phyloP scores from a whole-genome alignment of 805 yeast genomes.

The Teunomyces stri region DNA sequence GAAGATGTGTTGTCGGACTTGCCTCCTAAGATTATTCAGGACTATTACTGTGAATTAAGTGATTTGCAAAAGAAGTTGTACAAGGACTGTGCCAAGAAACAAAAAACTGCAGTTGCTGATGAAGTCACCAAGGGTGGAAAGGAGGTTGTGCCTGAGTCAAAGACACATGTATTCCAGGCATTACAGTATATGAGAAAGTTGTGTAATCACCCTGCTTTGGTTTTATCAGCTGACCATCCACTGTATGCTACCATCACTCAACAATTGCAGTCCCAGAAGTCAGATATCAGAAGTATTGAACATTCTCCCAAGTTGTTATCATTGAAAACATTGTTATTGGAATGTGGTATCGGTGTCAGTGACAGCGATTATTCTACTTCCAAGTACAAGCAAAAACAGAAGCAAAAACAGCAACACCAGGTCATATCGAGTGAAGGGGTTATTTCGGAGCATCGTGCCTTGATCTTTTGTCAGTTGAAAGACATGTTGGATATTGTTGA shows the following conservation, averaged over 20 bases:
- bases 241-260: slow-evolving; percentile 66
- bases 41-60: slow-evolving; percentile 93
- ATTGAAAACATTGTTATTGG: slow-evolving; percentile 71
- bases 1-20: slow-evolving; percentile 94
- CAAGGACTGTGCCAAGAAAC: slow-evolving; percentile 84
- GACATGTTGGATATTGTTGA: slow-evolving; percentile 98
- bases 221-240: slow-evolving; percentile 79
- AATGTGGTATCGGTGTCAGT: slow-evolving; percentile 83
- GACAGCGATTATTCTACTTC: slow-evolving; percentile 33
- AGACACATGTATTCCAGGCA: slow-evolving; percentile 95
- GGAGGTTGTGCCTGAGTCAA: slow-evolving; percentile 46
- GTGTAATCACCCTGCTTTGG: slow-evolving; percentile 95
- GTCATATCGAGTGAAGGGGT: slow-evolving; percentile 54
- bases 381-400: slow-evolving; percentile 30
- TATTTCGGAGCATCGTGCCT: slow-evolving; percentile 92
- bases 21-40: slow-evolving; percentile 98
- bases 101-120: slow-evolving; percentile 65
- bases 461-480: slow-evolving; percentile 92
- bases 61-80: slow-evolving; percentile 86
- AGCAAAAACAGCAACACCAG: slow-evolving; percentile 35
- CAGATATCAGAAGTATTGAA: slow-evolving; percentile 65
- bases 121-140: slow-evolving; percentile 46
- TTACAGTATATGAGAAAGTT: slow-evolving; percentile 95
- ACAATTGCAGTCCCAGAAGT: slow-evolving; percentile 56
- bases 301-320: slow-evolving; percentile 92